Evolutionary conservation across 352 stramenopile genomes (phyloP), one percentile per base, ranked within the genome.

Genomic region (Pythium aquatile): DNA sequence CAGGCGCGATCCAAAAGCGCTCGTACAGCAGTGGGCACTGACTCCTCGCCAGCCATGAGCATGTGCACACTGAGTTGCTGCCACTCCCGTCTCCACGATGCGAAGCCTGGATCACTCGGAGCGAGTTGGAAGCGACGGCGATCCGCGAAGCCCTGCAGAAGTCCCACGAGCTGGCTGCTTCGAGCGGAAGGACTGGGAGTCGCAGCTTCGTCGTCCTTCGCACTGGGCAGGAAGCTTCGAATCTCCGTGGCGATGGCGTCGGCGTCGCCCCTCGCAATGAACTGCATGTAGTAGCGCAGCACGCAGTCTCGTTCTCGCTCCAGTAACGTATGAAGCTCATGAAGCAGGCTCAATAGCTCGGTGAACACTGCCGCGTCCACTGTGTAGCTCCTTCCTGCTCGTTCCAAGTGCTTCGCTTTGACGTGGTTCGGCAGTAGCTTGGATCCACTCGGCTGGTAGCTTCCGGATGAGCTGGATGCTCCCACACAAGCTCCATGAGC

Each of bases 61-160:
- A 90, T 63, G 42, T 80, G 67, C 5, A 76, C 61, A 40, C 76
- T 86, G 4, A 84, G 61, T 59, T 90, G 81, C 7, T 78, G 72
- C 81, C 81, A 90, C 66, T 90, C 76, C n/a, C 81, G 78, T 2
- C 78, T 66, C 78, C 81, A 90, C 1, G 65, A 65, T 8, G 51
- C 56, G 32, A 72, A 72, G 1, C 39, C 58, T 5, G 54, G 30
- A n/a, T 57, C 40, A n/a, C 4, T 40, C 30, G 48, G 2, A 1
- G 32, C n/a, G 35, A 64, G 40, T 39, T 76, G 58, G 26, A 81
- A 61, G 17, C 54, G 55, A 28, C 76, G 77, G 7, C 69, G 61
- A 24, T 76, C 67, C 11, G 69, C 71, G 39, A 87, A 87, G 28
- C 69, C 76, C 54, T 76, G 61, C 14, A 90, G 67, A 11, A 90